Evolutionary conservation across 495 filamentous ascomycete genomes (phyloP), one percentile per base, ranked within the genome.

Genomic region (Tuber melanosporum): DNA sequence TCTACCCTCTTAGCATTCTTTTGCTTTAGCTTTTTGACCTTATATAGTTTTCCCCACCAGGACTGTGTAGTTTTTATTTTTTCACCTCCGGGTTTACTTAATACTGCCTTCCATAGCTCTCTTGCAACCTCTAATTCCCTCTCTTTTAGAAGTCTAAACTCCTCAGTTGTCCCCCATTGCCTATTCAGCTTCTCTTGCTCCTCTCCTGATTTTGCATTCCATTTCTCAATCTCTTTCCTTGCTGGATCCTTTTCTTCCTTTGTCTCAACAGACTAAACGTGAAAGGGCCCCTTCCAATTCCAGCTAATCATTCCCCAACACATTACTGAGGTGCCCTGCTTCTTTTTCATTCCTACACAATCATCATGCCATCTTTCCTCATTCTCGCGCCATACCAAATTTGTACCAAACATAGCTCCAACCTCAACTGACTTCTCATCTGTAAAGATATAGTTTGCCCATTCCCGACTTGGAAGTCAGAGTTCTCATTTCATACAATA

Each of bases 21-120:
- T 39, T 1, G 12, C 45, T 62, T 66, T 62, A 41, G 32, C 8
- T 45, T 73, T 39, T 73, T 36, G n/a, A 71, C 41, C 70, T 75
- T 71, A 32, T 15, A 70, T 46, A 70, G 70, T 15, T 75, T 75
- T 32, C 44, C 42, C 19, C 19, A 39, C 74, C 39, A 70, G 8
- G 36, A 22, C n/a, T 46, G 3, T 41, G 3, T 7, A 2, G 41
- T 7, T 3, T 3, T 42, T 7, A 42, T 42, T 42, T 42, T 42
- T 2, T 42, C 41, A 2, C 7, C 41, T 42, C 7, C 41, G 3
- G 2, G 10, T 2, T 5, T 2, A 12, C 20, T 20, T 0, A 49
- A 1, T 20, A 12, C 46, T 49, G 17, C 46, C 0, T 0, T 19
- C 19, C 5, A 6, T 0, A 49, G 46, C 19, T 6, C 19, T 20